Evolutionary conservation across 2,329 filamentous ascomycete species (phyloP).

Genomic region (Periconia sp.): DNA sequence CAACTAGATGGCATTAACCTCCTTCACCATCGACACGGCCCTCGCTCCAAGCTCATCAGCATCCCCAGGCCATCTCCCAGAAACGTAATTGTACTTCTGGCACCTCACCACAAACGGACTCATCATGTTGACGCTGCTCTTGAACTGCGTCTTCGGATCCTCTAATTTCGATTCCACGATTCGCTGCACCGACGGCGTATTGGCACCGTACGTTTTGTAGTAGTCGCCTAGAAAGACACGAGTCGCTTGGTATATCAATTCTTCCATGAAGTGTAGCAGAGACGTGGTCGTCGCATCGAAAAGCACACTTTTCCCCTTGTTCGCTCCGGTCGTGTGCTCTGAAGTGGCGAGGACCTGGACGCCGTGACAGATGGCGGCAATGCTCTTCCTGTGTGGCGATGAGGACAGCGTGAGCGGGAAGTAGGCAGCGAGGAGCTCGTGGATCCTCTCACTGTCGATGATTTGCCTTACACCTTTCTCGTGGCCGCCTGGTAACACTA

Average conservation of each 20-base stretch:
- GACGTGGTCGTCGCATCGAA: conserved; percentile 1
- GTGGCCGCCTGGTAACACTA: neutral
- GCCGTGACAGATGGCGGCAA: neutral
- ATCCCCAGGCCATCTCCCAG: neutral
- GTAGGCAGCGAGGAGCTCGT: neutral
- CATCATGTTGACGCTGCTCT: conserved; percentile 1
- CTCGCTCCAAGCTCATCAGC: neutral
- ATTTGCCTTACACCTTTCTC: neutral
- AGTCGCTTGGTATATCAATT: neutral
- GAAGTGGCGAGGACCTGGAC: neutral
- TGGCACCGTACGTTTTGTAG: conserved; percentile 3
- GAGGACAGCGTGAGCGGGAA: neutral
- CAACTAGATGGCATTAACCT: too few relatives aligned
- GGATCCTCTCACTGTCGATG: neutral
- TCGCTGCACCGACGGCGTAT: neutral
- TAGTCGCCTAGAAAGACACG: conserved; percentile 1
- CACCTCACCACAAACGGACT: neutral
- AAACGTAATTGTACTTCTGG: conserved; percentile 1
- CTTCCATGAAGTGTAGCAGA: neutral
- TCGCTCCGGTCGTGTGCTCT: neutral
- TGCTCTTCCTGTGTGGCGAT: neutral
- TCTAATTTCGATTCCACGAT: neutral
- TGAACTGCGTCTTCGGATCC: neutral
- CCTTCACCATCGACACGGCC: neutral
- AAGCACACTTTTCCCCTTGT: neutral